These are phyloP conservation scores for Iris pallida DNA, from an alignment of 116 monocot species.

Conservation along the genomic window DNA sequence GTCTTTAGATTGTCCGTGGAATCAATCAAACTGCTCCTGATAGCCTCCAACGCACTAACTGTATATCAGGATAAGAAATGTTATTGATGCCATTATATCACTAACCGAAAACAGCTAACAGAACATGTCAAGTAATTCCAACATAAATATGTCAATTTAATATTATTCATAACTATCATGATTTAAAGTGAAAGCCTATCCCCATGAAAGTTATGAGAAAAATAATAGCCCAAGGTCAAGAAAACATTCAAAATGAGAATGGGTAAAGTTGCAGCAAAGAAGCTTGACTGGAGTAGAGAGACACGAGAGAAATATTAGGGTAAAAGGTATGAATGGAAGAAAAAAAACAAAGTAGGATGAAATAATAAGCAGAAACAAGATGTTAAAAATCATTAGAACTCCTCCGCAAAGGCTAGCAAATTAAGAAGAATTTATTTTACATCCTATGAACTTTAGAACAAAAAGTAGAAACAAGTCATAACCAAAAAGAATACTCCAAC, in stretches of 20 bases:
- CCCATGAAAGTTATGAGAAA: too few species aligned
- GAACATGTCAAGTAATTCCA: background rate
- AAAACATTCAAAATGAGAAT: background rate
- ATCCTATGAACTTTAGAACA: too few species aligned
- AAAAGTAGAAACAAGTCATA: too few species aligned
- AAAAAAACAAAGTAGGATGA: too few species aligned
- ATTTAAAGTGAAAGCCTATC: background rate
- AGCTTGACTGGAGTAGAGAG: background rate
- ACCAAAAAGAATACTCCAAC: too few species aligned
- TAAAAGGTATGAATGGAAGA: too few species aligned
- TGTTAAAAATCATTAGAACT: too few species aligned
- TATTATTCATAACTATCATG: background rate
- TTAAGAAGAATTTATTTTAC: too few species aligned
- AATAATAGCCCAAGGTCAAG: background rate
- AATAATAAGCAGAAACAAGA: too few species aligned
- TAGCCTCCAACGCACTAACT: slow-evolving; percentile 43
- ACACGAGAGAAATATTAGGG: too few species aligned
- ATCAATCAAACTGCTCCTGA: slow-evolving; percentile 34
- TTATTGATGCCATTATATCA: background rate
- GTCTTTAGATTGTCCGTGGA: slow-evolving; percentile 19
- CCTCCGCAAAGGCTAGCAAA: too few species aligned
- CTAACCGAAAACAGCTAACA: background rate
- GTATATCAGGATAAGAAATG: slow-evolving; percentile 14
- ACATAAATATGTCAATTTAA: background rate
- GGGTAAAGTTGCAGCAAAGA: background rate